Percentiles rank a stretch among this genome's conserved stretches.
phyloP scores from a whole-genome alignment of 352 stramenopile genomes.

The Globisporangium abappressorium region DNA sequence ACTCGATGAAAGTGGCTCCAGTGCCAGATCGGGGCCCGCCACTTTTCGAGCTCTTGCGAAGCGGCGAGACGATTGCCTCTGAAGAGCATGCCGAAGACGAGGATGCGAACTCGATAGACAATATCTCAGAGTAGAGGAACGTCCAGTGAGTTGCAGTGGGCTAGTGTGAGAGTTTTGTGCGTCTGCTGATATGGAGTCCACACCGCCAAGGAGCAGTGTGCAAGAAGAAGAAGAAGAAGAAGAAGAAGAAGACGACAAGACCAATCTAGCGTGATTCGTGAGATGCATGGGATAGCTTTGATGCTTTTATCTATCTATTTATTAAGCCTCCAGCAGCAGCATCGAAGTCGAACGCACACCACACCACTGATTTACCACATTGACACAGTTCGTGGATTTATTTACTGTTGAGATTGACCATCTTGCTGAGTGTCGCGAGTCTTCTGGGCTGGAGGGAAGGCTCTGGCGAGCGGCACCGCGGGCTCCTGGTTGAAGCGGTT shows the following conservation, averaged over 20 bases:
- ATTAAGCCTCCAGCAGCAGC: background rate
- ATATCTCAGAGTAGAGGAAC: background rate
- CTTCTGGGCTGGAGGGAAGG: conserved; percentile 9
- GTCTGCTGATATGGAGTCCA: background rate
- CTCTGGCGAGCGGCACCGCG: conserved; percentile 11
- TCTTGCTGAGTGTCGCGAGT: background rate
- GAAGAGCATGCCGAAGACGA: background rate
- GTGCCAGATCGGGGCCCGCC: conserved; percentile 2
- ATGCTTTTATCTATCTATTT: background rate
- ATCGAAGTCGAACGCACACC: background rate
- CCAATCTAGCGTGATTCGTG: background rate
- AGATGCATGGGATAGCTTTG: background rate
- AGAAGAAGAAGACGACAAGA: background rate
- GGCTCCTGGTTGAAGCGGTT: conserved; percentile 44
- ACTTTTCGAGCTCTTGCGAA: conserved; percentile 2
- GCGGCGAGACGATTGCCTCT: background rate
- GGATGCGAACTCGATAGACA: background rate
- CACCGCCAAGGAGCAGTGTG: background rate
- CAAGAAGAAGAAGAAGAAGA: background rate
- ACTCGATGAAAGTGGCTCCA: conserved; percentile 20
- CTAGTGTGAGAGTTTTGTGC: background rate
- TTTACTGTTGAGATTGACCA: background rate
- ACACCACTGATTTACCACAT: background rate
- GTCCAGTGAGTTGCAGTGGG: background rate
- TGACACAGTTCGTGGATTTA: background rate